These are phyloP conservation scores for Cinnamomum micranthum DNA, from an alignment of 164 flowering plant genomes.

Conservation along the genomic window DNA sequence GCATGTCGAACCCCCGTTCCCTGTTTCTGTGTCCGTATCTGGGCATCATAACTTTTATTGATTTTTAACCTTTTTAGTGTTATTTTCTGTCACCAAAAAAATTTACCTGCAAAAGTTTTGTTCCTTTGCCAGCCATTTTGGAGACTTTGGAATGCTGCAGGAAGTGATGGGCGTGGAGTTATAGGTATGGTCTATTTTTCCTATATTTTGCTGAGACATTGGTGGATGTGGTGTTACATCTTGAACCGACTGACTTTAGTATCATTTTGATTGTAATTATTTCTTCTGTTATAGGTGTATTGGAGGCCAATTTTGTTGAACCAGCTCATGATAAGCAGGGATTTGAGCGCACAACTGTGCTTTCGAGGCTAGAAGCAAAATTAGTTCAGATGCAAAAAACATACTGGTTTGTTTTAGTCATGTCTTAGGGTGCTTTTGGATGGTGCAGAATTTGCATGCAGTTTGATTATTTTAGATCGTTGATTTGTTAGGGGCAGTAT, in stretches of 20 bases:
- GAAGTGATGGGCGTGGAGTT: conserved; percentile 97
- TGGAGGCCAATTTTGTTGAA: conserved; percentile 97
- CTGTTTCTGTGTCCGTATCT: too few species aligned
- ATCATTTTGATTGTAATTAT: conserved; percentile 5
- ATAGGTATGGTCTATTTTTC: conserved; percentile 45
- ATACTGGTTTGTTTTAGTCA: conserved; percentile 59
- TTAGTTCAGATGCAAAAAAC: conserved; percentile 66
- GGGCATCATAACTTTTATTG: too few species aligned
- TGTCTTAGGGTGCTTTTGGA: neutral
- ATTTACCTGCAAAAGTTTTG: neutral
- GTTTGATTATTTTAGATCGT: too few species aligned
- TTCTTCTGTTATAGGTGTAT: conserved; percentile 48
- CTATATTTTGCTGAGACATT: neutral
- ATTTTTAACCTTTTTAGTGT: neutral
- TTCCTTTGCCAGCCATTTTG: conserved; percentile 78
- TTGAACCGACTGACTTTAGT: neutral
- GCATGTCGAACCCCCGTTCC: too few species aligned
- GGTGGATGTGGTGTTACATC: neutral
- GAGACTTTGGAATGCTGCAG: conserved; percentile 97
- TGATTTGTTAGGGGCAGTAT: too few species aligned
- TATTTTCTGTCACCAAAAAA: neutral
- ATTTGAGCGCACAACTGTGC: conserved; percentile 92
- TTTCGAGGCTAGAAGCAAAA: conserved; percentile 70
- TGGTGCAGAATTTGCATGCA: too few species aligned
- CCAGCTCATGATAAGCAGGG: conserved; percentile 99